phyloP scores from a whole-genome alignment of 345 rosid genomes.

The Conringia planisiliqua region DNA sequence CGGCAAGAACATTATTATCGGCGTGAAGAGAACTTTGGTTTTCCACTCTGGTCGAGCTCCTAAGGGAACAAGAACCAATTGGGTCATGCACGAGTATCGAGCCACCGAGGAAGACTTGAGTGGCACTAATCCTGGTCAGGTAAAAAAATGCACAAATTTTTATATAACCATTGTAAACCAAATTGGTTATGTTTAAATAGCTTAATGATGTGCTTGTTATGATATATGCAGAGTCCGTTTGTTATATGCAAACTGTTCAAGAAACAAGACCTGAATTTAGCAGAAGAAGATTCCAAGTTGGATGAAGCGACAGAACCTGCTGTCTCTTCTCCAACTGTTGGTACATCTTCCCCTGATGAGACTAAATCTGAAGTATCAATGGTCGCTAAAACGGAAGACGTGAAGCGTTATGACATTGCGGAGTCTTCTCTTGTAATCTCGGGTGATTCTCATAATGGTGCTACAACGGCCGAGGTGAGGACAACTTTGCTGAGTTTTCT shows the following conservation, averaged over 20 bases:
- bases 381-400: conserved; percentile 26
- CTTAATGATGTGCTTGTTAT: conserved; percentile 2
- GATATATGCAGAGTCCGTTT: conserved; percentile 50
- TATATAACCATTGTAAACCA: background rate
- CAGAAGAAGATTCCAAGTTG: conserved; percentile 24
- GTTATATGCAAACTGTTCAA: conserved; percentile 68
- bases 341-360: conserved; percentile 33
- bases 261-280: conserved; percentile 47
- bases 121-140: conserved; percentile 90
- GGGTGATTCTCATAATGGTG: conserved; percentile 15
- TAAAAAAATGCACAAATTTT: conserved; percentile 3
- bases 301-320: conserved; percentile 40
- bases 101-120: conserved; percentile 60
- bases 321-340: conserved; percentile 37
- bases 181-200: background rate
- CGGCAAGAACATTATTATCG: conserved; percentile 41
- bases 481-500: background rate
- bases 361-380: conserved; percentile 29
- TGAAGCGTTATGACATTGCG: background rate
- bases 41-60: conserved; percentile 91
- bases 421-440: conserved; percentile 22
- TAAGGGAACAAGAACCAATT: conserved; percentile 58
- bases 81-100: conserved; percentile 97
- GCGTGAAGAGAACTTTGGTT: conserved; percentile 90
- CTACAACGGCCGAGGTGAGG: conserved; percentile 38